These are phyloP conservation scores for Rhodamnia argentea DNA, from an alignment of 345 rosid species.

Conservation along the genomic window DNA sequence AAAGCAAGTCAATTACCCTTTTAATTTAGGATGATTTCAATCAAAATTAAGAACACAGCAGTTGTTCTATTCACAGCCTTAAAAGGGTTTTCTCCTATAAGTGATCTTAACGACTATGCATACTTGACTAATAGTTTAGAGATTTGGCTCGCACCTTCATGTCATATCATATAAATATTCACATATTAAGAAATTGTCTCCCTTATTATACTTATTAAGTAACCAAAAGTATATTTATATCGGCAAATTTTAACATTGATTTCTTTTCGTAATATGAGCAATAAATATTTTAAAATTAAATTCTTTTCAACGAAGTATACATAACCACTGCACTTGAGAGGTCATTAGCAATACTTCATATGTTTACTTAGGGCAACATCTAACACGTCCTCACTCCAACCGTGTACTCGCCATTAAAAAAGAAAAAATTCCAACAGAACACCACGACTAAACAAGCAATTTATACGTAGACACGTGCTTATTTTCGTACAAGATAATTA, in stretches of 20 bases:
- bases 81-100: background rate
- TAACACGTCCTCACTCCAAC: background rate
- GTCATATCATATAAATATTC: background rate
- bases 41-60: background rate
- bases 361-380: background rate
- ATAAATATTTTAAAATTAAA: no score
- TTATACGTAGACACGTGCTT: background rate
- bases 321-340: background rate
- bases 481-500: background rate
- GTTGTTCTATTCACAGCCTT: background rate
- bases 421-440: background rate
- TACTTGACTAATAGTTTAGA: background rate
- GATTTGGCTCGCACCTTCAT: background rate
- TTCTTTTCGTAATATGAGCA: background rate
- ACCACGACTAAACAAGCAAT: no score
- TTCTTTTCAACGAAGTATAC: background rate
- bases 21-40: background rate
- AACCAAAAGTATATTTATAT: no score
- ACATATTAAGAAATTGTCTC: background rate
- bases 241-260: no score
- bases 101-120: background rate
- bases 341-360: background rate
- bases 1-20: background rate
- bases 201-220: no score
- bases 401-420: background rate